Conservation (phyloP, 129 eudicot genomes). For the Saussurea involucrata region DNA sequence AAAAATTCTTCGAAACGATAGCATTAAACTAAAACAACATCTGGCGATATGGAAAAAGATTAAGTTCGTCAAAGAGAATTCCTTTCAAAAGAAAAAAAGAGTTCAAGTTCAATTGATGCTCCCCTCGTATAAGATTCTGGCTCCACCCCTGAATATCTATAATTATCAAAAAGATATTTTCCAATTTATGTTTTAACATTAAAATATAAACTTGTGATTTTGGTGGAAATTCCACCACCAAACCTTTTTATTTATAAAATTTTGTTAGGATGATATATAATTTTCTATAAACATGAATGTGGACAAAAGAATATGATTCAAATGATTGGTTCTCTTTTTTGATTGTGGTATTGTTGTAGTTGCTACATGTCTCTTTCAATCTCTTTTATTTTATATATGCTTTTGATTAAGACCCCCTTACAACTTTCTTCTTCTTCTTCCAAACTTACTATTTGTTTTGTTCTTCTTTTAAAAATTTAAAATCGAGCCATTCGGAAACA, state of each 20-base stretch:
- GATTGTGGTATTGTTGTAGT: slow-evolving; percentile 34
- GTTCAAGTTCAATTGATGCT: too few species aligned
- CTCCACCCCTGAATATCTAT: too few species aligned
- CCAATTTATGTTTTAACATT: background rate
- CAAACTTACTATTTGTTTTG: slow-evolving; percentile 16
- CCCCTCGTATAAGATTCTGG: too few species aligned
- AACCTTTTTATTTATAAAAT: background rate
- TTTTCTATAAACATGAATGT: slow-evolving; percentile 19
- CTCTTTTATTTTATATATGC: slow-evolving; percentile 17
- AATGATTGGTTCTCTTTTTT: slow-evolving; percentile 35
- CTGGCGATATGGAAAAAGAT: too few species aligned
- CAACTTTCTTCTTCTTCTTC: slow-evolving; percentile 13
- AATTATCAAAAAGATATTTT: background rate
- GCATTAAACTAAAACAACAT: too few species aligned
- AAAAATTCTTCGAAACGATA: too few species aligned
- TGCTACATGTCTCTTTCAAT: slow-evolving; percentile 37
- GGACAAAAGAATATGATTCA: slow-evolving; percentile 34
- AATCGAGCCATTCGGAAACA: background rate
- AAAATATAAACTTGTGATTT: slow-evolving; percentile 9
- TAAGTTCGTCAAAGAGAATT: too few species aligned
- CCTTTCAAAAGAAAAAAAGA: too few species aligned
- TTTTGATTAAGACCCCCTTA: slow-evolving; percentile 26
- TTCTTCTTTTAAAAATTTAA: background rate
- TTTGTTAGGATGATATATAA: slow-evolving; percentile 10
- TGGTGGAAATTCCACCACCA: slow-evolving; percentile 38